Base-by-base conservation (phyloP, 2,329 filamentous ascomycete species). In the Trichoderma sp. region DNA sequence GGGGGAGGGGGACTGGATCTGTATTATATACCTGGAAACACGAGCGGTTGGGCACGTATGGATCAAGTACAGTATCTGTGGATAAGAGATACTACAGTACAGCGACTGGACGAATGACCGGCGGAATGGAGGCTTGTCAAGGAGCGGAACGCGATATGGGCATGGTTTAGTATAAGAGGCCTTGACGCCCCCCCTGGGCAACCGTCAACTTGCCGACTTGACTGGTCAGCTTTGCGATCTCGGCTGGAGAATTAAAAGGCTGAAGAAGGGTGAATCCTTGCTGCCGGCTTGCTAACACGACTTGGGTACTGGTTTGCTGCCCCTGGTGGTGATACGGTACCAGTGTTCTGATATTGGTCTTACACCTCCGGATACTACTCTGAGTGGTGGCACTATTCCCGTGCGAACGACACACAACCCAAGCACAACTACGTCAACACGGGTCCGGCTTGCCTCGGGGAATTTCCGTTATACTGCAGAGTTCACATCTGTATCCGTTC, bases 141-240 rank as follows among this genome's bases (percentile, higher is more conserved):
- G 22, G 8, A 17, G 10, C 58, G 34, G 15, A n/a, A 29, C 10
- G 45, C 32, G 34, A 54, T 37, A 37, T 35, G 42, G 27, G 29
- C 48, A 54, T 42, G 48, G 60, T 53, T 53, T 42, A 32, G 17
- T 35, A 57, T 34, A 57, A 35, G 34, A 34, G 15, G 42, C 34
- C 58, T 50, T 34, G 27, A 17, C 17, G 22, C 48, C 48, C 25
- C 34, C 25, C 50, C 60, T 29, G 17, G n/a, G 2, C 19, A 25
- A 2, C 35, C 34, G 50, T 42, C 60, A 64, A 22, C 48, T 39
- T 45, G 29, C 22, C 15, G 32, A 34, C 19, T 50, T 54, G 60
- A 64, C 60, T 54, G n/a, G 59, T 52, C 59, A 61, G 19, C 32
- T 32, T 27, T 57, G 12, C 35, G 61, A 57, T 65, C 50, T 65